phyloP scores from a whole-genome alignment of 1,139 yeast genomes.

The Saccharomyces hybrid region DNA sequence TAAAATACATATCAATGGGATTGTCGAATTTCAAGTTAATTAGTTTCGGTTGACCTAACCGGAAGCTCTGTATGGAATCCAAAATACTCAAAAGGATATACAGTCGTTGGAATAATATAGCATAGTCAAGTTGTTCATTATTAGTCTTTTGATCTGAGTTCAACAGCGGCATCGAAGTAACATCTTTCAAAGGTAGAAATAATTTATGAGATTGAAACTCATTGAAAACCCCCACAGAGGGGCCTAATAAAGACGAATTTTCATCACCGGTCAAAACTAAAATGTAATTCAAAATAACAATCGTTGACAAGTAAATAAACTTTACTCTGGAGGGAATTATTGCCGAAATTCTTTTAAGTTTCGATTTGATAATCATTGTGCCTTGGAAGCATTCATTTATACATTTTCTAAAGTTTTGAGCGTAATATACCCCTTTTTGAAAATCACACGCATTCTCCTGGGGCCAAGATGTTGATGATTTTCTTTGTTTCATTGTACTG shows the following conservation, averaged over 20 bases:
- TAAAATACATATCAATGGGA: slow-evolving; percentile 16
- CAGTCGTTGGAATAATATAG: slow-evolving; percentile 42
- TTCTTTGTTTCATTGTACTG: background rate
- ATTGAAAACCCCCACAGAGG: slow-evolving; percentile 49
- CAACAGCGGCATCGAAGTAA: slow-evolving; percentile 2
- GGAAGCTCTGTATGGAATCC: slow-evolving; percentile 49
- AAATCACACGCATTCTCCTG: background rate
- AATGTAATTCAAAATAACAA: slow-evolving; percentile 48
- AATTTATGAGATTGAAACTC: slow-evolving; percentile 47
- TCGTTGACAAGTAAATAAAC: slow-evolving; percentile 39
- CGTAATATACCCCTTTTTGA: background rate
- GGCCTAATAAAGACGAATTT: slow-evolving; percentile 47
- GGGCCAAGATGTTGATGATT: background rate
- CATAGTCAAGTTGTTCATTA: slow-evolving; percentile 23
- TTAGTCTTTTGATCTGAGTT: background rate
- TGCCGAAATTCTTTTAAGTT: slow-evolving; percentile 30
- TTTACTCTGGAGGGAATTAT: slow-evolving; percentile 32
- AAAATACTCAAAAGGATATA: slow-evolving; percentile 44
- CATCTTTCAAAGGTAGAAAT: slow-evolving; percentile 29
- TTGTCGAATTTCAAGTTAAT: slow-evolving; percentile 27
- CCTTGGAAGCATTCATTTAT: slow-evolving; percentile 36
- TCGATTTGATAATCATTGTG: slow-evolving; percentile 41
- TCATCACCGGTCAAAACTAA: slow-evolving; percentile 53
- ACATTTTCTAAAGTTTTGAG: background rate
- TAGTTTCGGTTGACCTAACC: slow-evolving; percentile 49